A percentile compares a stretch with the other conserved stretches of the same genome.
Evolutionary conservation across 164 flowering plant species (phyloP).

Genomic region (Euptelea pleiosperma): DNA sequence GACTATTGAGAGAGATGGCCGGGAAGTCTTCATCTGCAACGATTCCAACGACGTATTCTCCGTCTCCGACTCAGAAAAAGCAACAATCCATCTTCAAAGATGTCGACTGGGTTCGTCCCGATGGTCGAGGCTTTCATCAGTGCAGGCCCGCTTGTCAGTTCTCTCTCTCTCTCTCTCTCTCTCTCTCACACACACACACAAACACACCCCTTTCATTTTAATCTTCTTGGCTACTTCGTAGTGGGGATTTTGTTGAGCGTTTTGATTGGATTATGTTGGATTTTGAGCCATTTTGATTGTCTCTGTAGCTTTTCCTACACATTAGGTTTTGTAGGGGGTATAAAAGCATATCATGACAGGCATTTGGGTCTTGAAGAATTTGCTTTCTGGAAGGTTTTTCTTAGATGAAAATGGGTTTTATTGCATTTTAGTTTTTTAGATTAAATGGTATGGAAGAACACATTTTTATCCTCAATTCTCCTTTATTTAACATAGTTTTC

Average conservation of each 20-base stretch:
- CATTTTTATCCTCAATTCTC: no score
- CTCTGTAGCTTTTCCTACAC: no score
- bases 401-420: no score
- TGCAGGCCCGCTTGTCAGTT: slow-evolving; percentile 89
- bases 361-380: no score
- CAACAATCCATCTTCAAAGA: slow-evolving; percentile 38
- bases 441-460: no score
- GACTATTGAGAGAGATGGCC: slow-evolving; percentile 51
- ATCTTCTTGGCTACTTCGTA: neutral
- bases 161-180: slow-evolving; percentile 4
- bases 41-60: slow-evolving; percentile 63
- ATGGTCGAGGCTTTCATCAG: slow-evolving; percentile 79
- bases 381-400: no score
- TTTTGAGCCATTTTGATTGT: no score
- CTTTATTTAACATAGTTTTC: no score
- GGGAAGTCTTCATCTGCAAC: slow-evolving; percentile 30
- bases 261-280: neutral
- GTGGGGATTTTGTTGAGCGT: neutral
- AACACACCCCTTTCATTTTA: no score
- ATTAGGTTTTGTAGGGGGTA: no score
- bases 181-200: slow-evolving; percentile 4
- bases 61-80: slow-evolving; percentile 38
- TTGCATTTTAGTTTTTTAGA: no score
- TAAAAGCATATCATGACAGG: no score
- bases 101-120: slow-evolving; percentile 75